These are phyloP conservation scores for Coemansia aciculifera DNA, from an alignment of 192 early-diverging fungal genomes.

Conservation along the genomic window DNA sequence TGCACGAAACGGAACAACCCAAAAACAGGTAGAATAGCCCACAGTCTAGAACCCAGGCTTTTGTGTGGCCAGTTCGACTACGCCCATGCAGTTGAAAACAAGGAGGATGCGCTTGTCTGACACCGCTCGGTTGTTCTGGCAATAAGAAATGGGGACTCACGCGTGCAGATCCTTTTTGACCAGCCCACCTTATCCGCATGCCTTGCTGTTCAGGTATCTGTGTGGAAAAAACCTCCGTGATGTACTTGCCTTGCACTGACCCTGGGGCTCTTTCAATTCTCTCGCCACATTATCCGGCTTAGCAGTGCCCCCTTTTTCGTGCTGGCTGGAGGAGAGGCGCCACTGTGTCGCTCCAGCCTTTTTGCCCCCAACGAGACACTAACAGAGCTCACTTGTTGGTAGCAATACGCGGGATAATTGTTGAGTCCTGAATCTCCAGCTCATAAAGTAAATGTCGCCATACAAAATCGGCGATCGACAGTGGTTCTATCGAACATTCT, in stretches of 20 bases:
- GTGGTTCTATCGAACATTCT: background rate
- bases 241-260: background rate
- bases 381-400: background rate
- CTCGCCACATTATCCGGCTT: background rate
- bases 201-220: background rate
- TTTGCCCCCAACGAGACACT: background rate
- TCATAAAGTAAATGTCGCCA: background rate
- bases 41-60: background rate
- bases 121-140: background rate
- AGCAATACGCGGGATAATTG: background rate
- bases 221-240: slow-evolving; percentile 1
- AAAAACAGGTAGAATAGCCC: background rate
- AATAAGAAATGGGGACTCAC: background rate
- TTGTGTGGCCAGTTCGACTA: background rate
- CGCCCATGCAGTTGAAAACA: background rate
- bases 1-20: background rate
- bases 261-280: background rate
- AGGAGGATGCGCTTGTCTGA: background rate
- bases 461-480: slow-evolving; percentile 1
- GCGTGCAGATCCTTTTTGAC: background rate
- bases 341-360: background rate
- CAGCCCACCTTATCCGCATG: background rate
- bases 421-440: background rate
- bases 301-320: background rate
- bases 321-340: background rate